These are phyloP conservation scores for Tulasnella sp. DNA, from an alignment of 768 basidiomycete genomes.

Conservation along the genomic window DNA sequence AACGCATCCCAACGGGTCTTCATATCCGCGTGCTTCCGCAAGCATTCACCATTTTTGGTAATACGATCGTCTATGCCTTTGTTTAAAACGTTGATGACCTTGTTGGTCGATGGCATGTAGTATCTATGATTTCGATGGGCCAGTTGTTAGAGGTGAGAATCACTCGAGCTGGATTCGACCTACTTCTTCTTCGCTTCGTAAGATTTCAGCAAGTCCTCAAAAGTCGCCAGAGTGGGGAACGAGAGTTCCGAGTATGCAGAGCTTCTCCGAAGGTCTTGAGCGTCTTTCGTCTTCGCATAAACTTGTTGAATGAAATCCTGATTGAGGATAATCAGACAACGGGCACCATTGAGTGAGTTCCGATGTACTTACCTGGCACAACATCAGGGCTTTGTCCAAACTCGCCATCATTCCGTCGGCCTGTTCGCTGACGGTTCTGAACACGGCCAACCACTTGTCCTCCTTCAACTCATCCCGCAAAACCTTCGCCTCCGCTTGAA, in stretches of 20 bases:
- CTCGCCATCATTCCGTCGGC: slow-evolving; percentile 97
- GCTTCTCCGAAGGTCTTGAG: not conserved
- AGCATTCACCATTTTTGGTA: slow-evolving; percentile 92
- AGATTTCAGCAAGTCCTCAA: slow-evolving; percentile 43
- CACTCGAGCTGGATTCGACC: slow-evolving; percentile 21
- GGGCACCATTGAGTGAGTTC: not conserved
- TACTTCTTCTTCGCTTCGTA: slow-evolving; percentile 86
- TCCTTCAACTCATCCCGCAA: slow-evolving; percentile 89
- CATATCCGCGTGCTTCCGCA: slow-evolving; percentile 82
- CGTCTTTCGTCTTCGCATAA: slow-evolving; percentile 24
- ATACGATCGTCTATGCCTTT: slow-evolving; percentile 88
- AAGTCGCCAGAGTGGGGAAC: not conserved
- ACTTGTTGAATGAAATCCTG: slow-evolving; percentile 85
- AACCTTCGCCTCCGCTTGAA: slow-evolving; percentile 68
- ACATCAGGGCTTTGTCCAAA: slow-evolving; percentile 82
- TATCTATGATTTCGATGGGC: slow-evolving; percentile 40
- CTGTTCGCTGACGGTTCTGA: slow-evolving; percentile 86
- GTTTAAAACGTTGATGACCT: slow-evolving; percentile 86
- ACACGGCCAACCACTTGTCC: slow-evolving; percentile 94
- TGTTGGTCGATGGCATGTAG: slow-evolving; percentile 87
- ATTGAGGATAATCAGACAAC: not conserved
- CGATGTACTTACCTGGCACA: slow-evolving; percentile 58
- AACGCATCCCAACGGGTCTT: slow-evolving; percentile 75
- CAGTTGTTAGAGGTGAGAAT: slow-evolving; percentile 10
- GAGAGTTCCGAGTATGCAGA: slow-evolving; percentile 2